Evolutionary conservation across 139 green algal species (phyloP), one percentile per base, ranked within the genome.

Genomic region (Parachlorella kessleri): DNA sequence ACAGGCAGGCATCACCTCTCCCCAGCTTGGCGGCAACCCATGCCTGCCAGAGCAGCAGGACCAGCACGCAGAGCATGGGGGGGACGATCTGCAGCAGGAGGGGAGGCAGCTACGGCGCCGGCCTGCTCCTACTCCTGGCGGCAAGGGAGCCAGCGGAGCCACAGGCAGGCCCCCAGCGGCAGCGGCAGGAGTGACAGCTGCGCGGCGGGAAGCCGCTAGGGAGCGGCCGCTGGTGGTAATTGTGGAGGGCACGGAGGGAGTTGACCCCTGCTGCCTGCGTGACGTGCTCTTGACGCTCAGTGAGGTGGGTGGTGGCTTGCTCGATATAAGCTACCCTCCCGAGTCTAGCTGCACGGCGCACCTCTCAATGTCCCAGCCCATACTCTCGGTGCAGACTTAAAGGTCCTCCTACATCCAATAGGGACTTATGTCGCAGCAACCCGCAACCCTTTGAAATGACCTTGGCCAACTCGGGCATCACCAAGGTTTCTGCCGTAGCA

Each of bases 221-320:
- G 2, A 67, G 18, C 38, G 70, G 63, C 88, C 88, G 38, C 48
- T 92, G 66, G 88, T 89, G 18, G 66, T 92, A 2, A 36, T 92
- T 32, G 55, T 92, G 65, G 84, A 90, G 66, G 79, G 74, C 18
- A 78, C 77, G 21, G 88, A 92, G 33, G 67, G 55, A 0, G 72
- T 78, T 2, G 75, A 88, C 33, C 33, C 71, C 6, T 18, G 38
- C 33, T 71, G 74, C 3, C 80, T 92, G 24, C 54, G 82, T 2
- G 81, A 87, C 37, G 65, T 92, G 4, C 77, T 92, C 33, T 7
- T 75, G 1, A 36, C 74, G 2, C 66, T 90, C 10, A 82, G 75
- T 40, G 87, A 90, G 71, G 81, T 82, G 48, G 24, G 75, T 2
- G 23, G 28, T 32, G 5, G 24, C 36, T n/a, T n/a, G n/a, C n/a